Evolutionary conservation across 805 yeast species (phyloP).

Genomic region (Schwanniomyces polymorphus): DNA sequence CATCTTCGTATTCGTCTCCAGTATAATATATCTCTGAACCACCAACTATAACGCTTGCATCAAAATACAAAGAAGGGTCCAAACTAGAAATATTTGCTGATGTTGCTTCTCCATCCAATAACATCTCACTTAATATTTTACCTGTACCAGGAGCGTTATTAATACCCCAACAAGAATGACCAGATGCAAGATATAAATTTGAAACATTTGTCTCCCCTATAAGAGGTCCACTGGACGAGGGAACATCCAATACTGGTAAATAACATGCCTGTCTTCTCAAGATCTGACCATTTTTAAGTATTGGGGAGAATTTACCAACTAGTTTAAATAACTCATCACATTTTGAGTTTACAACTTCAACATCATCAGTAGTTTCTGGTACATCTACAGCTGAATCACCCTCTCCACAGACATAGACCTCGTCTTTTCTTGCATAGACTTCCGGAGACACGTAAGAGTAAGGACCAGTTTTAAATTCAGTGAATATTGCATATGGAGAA

Average conservation of each 20-base stretch:
- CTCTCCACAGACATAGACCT: constrained; percentile 96
- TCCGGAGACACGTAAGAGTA: constrained; percentile 84
- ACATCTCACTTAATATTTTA: constrained; percentile 81
- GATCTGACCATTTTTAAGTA: constrained; percentile 70
- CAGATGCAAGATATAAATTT: constrained; percentile 77
- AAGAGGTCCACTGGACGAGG: constrained; percentile 89
- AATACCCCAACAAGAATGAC: constrained; percentile 99
- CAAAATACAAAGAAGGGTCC: constrained; percentile 86
- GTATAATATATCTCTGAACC: constrained; percentile 1
- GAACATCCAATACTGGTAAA: constrained; percentile 90
- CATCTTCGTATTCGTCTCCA: constrained; percentile 9
- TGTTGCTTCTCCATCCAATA: constrained; percentile 77
- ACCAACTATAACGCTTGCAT: constrained; percentile 52
- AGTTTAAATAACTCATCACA: constrained; percentile 84
- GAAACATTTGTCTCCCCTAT: constrained; percentile 91
- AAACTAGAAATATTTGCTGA: constrained; percentile 80
- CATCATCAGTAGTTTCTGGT: constrained; percentile 94
- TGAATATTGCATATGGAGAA: constrained; percentile 92
- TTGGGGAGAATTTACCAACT: constrained; percentile 74
- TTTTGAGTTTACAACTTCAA: constrained; percentile 79
- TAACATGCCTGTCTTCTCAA: constrained; percentile 91
- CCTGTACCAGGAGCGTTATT: constrained; percentile 98
- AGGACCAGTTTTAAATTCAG: constrained; percentile 77
- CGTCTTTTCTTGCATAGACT: constrained; percentile 91
- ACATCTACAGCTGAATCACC: constrained; percentile 88